These are phyloP conservation scores for Apiotrichum mycotoxinovorans DNA, from an alignment of 1,284 basidiomycete genomes.

Conservation along the genomic window DNA sequence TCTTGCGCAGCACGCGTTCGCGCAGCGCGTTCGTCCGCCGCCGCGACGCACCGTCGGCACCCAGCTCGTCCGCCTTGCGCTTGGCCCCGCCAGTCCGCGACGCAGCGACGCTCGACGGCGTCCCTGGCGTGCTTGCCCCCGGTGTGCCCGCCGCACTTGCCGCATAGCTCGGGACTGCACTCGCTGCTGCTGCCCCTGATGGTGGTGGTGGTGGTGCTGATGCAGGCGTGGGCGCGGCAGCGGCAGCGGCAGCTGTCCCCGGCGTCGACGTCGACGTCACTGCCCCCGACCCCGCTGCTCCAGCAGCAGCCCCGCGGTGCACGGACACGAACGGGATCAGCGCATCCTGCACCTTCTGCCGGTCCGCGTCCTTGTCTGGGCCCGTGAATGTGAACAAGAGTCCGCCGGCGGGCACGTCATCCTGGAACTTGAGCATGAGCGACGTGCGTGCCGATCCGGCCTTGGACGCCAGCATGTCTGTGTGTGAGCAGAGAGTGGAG, in stretches of 20 bases:
- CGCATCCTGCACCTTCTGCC: slow-evolving; percentile 43
- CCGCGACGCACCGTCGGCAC: slow-evolving; percentile 6
- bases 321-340: slow-evolving; percentile 45
- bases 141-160: slow-evolving; percentile 7
- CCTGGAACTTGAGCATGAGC: slow-evolving; percentile 45
- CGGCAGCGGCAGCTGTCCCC: slow-evolving; percentile 1
- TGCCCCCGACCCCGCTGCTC: slow-evolving; percentile 10
- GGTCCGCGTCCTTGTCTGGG: slow-evolving; percentile 26
- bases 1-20: slow-evolving; percentile 71
- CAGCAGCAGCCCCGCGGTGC: slow-evolving; percentile 27
- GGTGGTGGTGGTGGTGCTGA: too few species aligned
- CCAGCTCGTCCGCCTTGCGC: slow-evolving; percentile 15
- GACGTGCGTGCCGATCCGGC: slow-evolving; percentile 37
- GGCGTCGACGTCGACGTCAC: slow-evolving; percentile 7
- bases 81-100: slow-evolving; percentile 3
- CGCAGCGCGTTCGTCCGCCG: slow-evolving; percentile 53
- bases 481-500: too few species aligned
- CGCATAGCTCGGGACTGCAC: not conserved
- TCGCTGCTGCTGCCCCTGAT: too few species aligned
- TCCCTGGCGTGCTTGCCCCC: slow-evolving; percentile 10
- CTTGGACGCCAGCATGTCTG: slow-evolving; percentile 48
- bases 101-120: slow-evolving; percentile 11
- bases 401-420: slow-evolving; percentile 44
- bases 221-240: slow-evolving; percentile 11
- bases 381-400: slow-evolving; percentile 46